Conservation (phyloP, 192 early-diverging fungal genomes). For the Backusella parvicylindrica region DNA sequence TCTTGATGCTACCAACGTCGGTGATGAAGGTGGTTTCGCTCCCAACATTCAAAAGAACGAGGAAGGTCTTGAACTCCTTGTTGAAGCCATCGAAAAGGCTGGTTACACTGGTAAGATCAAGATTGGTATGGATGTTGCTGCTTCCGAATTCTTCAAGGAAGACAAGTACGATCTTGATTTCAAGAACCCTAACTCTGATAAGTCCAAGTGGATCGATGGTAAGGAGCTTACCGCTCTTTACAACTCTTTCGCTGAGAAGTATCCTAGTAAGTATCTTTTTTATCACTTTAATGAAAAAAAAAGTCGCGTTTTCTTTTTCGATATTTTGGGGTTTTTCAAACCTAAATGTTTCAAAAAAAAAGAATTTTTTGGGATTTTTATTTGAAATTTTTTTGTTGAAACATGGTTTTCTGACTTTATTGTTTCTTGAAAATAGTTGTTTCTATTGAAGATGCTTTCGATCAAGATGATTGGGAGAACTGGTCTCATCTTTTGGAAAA, state of each 20-base stretch:
- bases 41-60: conserved; percentile 97
- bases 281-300: not conserved
- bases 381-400: not conserved
- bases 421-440: conserved; percentile 74
- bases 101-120: conserved; percentile 96
- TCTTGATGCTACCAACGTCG: conserved; percentile 97
- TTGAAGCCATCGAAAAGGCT: conserved; percentile 86
- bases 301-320: not conserved
- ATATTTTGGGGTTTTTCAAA: not conserved
- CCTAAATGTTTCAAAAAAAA: not conserved
- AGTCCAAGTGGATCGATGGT: conserved; percentile 69
- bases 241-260: conserved; percentile 73
- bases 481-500: conserved; percentile 74
- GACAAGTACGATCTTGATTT: conserved; percentile 99
- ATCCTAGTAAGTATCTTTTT: conserved; percentile 50
- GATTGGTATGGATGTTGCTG: conserved; percentile 97
- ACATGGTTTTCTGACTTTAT: conserved; percentile 26
- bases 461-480: conserved; percentile 97
- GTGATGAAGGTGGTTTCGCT: conserved; percentile 99
- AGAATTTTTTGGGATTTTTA: not conserved
- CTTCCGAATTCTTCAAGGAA: conserved; percentile 98
- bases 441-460: conserved; percentile 98
- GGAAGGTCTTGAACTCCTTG: conserved; percentile 93
- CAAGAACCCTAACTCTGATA: conserved; percentile 86
- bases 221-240: conserved; percentile 82